phyloP scores from a whole-genome alignment of 805 yeast species.

The Candida boleticola region DNA sequence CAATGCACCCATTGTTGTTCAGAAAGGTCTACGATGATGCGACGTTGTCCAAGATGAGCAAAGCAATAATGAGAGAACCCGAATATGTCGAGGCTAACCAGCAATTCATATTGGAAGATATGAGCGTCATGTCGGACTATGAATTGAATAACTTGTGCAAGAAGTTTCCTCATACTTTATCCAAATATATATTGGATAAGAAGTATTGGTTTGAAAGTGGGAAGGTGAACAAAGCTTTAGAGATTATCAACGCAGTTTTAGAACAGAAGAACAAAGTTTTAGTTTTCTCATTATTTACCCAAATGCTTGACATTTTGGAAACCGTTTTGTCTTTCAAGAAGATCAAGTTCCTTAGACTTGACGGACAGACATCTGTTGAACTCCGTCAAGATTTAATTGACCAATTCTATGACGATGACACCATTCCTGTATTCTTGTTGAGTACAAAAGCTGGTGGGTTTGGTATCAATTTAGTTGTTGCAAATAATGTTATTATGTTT shows the following conservation, averaged over 20 bases:
- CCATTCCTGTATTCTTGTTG: constrained; percentile 80
- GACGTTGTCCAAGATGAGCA: constrained; percentile 63
- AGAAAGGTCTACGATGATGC: constrained; percentile 60
- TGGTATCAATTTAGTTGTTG: constrained; percentile 95
- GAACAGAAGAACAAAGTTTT: constrained; percentile 63
- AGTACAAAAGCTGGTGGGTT: constrained; percentile 99
- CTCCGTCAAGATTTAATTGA: constrained; percentile 91
- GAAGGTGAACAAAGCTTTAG: constrained; percentile 58
- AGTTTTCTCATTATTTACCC: constrained; percentile 90
- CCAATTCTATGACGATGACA: constrained; percentile 75
- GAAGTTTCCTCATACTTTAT: constrained; percentile 66
- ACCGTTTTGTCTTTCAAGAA: constrained; percentile 60
- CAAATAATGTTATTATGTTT: constrained; percentile 85
- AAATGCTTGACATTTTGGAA: constrained; percentile 85
- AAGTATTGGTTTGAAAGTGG: constrained; percentile 69
- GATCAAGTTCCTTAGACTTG: constrained; percentile 77
- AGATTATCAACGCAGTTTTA: constrained; percentile 57
- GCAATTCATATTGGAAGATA: constrained; percentile 82
- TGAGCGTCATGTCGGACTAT: constrained; percentile 91
- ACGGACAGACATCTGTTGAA: constrained; percentile 93
- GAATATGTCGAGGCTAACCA: constrained; percentile 76
- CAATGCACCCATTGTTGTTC: constrained; percentile 87
- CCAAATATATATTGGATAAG: constrained; percentile 50
- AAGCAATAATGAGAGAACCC: constrained; percentile 75
- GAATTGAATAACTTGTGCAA: constrained; percentile 77